Conservation (phyloP, 2,329 filamentous ascomycete genomes). For the Diaporthe sp. region DNA sequence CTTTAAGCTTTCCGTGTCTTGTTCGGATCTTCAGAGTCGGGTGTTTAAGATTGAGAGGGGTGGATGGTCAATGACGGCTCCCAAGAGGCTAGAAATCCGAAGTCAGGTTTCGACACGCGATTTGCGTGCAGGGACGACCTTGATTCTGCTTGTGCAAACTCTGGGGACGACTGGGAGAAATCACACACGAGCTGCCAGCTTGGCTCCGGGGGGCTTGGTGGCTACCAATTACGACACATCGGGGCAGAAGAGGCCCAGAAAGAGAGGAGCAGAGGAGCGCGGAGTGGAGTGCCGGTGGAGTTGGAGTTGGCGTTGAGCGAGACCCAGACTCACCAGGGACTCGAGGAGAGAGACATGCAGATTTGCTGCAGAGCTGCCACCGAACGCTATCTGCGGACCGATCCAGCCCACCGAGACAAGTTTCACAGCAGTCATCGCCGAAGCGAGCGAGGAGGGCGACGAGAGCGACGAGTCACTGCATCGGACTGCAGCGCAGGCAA, state of each 20-base stretch:
- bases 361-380: conserved; percentile 6
- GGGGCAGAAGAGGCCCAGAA: not conserved
- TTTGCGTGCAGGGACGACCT: conserved; percentile 16
- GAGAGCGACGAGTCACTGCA: not conserved
- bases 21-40: conserved; percentile 28
- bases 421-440: conserved; percentile 4
- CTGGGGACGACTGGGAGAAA: not conserved
- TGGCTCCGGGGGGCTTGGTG: conserved; percentile 7
- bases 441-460: conserved; percentile 15
- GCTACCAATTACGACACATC: conserved; percentile 16
- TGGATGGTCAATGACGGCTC: conserved; percentile 9
- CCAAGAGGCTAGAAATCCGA: conserved; percentile 14
- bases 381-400: not conserved
- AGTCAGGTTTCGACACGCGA: conserved; percentile 4
- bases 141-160: not conserved
- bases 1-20: conserved; percentile 15
- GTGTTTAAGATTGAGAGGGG: conserved; percentile 28
- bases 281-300: conserved; percentile 6
- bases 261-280: conserved; percentile 1
- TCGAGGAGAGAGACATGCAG: not conserved
- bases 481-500: not conserved
- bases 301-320: not conserved
- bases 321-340: conserved; percentile 6
- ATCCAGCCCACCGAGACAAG: conserved; percentile 23
- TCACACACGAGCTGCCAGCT: conserved; percentile 1